These are phyloP conservation scores for Plasmopara viticola DNA, from an alignment of 352 stramenopile genomes.

Conservation along the genomic window DNA sequence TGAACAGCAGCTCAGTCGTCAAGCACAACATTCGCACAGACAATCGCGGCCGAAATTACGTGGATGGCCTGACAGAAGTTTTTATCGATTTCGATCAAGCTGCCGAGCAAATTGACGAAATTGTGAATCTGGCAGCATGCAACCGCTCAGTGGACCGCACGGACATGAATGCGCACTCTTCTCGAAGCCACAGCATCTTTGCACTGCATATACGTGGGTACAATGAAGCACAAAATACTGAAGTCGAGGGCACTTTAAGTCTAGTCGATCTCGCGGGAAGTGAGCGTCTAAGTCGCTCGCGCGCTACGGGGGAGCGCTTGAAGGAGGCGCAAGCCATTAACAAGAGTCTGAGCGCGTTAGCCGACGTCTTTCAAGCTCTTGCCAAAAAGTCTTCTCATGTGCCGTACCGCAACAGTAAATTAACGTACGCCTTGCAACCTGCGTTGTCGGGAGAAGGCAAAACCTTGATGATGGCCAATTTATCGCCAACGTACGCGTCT, in stretches of 20 bases:
- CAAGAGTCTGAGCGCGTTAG: constrained; percentile 97
- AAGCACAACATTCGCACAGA: constrained; percentile 84
- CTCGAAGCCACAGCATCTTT: constrained; percentile 97
- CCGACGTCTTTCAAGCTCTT: constrained; percentile 98
- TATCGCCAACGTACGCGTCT: constrained; percentile 93
- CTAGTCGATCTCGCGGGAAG: constrained; percentile 92
- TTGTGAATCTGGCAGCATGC: constrained; percentile 85
- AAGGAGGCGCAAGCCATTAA: constrained; percentile 99
- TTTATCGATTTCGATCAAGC: constrained; percentile 77
- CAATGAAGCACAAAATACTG: constrained; percentile 86
- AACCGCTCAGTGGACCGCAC: constrained; percentile 95
- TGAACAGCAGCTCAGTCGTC: constrained; percentile 24
- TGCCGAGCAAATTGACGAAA: constrained; percentile 81
- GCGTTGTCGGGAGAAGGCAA: constrained; percentile 98
- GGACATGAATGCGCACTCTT: constrained; percentile 98
- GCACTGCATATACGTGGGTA: constrained; percentile 88
- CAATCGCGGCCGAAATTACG: constrained; percentile 75
- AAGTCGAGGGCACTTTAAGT: constrained; percentile 91
- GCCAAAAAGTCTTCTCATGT: constrained; percentile 94
- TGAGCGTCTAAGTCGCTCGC: constrained; percentile 93
- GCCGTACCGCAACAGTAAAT: constrained; percentile 98
- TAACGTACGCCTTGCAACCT: constrained; percentile 98
- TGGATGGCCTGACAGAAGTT: constrained; percentile 82
- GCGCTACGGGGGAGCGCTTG: constrained; percentile 86
- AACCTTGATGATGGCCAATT: constrained; percentile 99